These are phyloP conservation scores for Botrytis cinerea DNA, from an alignment of 2,329 filamentous ascomycete genomes.

Conservation along the genomic window DNA sequence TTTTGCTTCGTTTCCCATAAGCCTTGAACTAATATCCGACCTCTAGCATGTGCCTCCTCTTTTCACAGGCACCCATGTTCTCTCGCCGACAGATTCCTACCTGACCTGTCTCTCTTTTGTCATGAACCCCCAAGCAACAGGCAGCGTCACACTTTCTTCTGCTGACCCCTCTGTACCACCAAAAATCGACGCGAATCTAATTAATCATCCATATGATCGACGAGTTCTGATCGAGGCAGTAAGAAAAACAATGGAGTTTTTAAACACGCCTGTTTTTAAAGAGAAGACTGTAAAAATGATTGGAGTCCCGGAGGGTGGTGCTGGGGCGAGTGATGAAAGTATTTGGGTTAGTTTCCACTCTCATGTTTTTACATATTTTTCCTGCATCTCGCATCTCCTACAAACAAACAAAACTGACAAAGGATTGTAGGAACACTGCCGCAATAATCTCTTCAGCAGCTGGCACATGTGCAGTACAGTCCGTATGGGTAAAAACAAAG, in stretches of 20 bases:
- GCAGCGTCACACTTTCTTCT: constrained; percentile 61
- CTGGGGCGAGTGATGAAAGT: background rate
- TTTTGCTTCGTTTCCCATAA: background rate
- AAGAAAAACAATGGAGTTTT: background rate
- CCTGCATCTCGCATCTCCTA: too few relatives aligned
- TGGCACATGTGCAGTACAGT: constrained; percentile 18
- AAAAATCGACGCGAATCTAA: constrained; percentile 62
- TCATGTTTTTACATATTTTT: background rate
- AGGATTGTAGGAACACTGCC: background rate
- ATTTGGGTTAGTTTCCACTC: constrained; percentile 10
- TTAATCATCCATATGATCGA: constrained; percentile 55
- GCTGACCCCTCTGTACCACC: constrained; percentile 65
- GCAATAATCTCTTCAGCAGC: background rate
- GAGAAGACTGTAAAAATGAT: constrained; percentile 17
- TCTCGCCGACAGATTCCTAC: constrained; percentile 45
- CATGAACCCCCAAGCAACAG: constrained; percentile 59
- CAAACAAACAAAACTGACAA: background rate
- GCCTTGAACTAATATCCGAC: background rate
- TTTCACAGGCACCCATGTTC: constrained; percentile 44
- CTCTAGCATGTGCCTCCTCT: constrained; percentile 33
- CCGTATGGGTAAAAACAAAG: constrained; percentile 23
- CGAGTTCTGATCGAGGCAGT: constrained; percentile 51
- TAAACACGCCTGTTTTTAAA: background rate
- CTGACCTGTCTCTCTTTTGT: constrained; percentile 49
- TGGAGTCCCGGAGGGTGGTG: background rate